Evolutionary conservation across 306 rosid species (phyloP).

Genomic region (Cucumis melo): DNA sequence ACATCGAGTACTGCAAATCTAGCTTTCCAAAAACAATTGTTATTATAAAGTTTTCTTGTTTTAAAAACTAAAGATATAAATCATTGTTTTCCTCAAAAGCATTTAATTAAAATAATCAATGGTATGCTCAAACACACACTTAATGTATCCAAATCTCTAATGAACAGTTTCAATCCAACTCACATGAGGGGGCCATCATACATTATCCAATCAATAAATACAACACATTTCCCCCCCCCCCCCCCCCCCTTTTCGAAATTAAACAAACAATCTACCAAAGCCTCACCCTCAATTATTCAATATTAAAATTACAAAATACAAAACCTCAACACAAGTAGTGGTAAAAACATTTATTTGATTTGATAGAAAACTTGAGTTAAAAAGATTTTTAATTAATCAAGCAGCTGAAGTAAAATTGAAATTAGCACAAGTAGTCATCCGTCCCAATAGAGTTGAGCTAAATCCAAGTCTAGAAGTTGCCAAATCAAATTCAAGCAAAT

Average conservation of each 20-base stretch:
- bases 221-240: no score
- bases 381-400: slow-evolving; percentile 5
- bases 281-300: neutral
- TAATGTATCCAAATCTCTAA: no score
- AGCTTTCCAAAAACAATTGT: no score
- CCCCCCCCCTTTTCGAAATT: no score
- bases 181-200: neutral
- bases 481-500: slow-evolving; percentile 39
- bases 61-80: no score
- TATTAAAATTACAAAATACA: neutral
- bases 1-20: no score
- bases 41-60: no score
- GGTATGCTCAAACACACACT: neutral
- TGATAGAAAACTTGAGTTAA: no score
- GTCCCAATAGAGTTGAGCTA: slow-evolving; percentile 17
- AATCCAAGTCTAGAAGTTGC: slow-evolving; percentile 41
- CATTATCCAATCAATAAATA: neutral
- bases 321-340: neutral
- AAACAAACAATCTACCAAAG: no score
- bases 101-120: no score
- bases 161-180: no score
- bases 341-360: neutral
- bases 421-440: slow-evolving; percentile 31
- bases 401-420: slow-evolving; percentile 38
- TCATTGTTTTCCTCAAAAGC: neutral